Evolutionary conservation across 192 early-diverging fungal species (phyloP), one percentile per base, ranked within the genome.

Genomic region (Coemansia biformis): DNA sequence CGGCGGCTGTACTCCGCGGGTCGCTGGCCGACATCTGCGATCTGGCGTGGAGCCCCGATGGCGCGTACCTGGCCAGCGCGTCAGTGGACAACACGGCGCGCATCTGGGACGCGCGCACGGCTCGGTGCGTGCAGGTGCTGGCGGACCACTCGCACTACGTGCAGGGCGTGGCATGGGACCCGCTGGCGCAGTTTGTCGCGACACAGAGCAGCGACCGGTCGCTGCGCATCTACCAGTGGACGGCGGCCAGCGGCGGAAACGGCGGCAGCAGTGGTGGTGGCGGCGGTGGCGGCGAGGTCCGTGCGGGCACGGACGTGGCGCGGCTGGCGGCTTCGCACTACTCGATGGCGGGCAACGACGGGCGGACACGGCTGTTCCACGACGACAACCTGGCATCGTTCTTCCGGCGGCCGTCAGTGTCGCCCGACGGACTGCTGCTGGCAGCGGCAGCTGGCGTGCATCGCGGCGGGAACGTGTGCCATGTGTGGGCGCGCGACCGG

Each of bases 101-200:
- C 29, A 83, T 98, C 45, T 98, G 88, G 86, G 80, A 86, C 68
- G 82, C 86, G 4, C 64, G 72, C 19, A 63, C 68, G 79, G 87
- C 81, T 33, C 79, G 78, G 43, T 88, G 84, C 50, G 62, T 92
- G 26, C 84, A 86, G 49, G 81, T 89, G 15, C 76, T 86, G 38
- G 67, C 81, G 3, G 83, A 94, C 47, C 95, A 98, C 63, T 75
- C 75, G 32, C 89, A 96, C 48, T 93, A 90, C 54, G 91, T 98
- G n/a, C 95, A 98, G 66, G 95, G 95, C 31, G 89, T 98, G 10
- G 80, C 85, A 16, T 98, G 95, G 95, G 95, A 98, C 63, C 92
- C 95, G 7, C 58, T 89, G 12, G 85, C 83, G 32, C 63, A 87
- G 53, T 98, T 79, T 63, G 63, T 98, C 13, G 90, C 86, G 6